Conservation (phyloP, 768 basidiomycete species). For the Mrakia hoshinonis region DNA sequence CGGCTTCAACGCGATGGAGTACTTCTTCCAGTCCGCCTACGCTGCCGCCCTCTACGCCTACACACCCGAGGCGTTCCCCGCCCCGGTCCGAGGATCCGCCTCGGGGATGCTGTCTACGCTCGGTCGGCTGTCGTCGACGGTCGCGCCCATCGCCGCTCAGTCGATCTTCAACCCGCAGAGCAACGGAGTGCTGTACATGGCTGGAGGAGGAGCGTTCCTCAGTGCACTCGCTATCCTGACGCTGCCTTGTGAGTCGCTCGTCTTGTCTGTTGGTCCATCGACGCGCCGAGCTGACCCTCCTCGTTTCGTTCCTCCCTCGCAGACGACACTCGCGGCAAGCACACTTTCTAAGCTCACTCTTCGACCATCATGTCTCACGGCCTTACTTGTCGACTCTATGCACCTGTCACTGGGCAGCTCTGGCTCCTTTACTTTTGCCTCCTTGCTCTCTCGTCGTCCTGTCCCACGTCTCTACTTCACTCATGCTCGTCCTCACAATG, state of each 20-base stretch:
- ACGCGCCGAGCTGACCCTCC: slow-evolving; percentile 17
- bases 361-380: no score
- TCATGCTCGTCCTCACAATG: no score
- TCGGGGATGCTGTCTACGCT: slow-evolving; percentile 37
- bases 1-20: slow-evolving; percentile 18
- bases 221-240: not conserved
- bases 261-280: no score
- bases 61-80: slow-evolving; percentile 39
- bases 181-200: slow-evolving; percentile 17
- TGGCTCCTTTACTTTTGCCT: no score
- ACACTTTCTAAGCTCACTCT: slow-evolving; percentile 41
- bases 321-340: slow-evolving; percentile 39
- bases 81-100: slow-evolving; percentile 37
- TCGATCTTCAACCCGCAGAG: slow-evolving; percentile 7
- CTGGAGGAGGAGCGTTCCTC: not conserved
- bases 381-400: no score
- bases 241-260: not conserved
- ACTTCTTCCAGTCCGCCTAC: slow-evolving; percentile 33
- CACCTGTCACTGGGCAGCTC: no score
- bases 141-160: slow-evolving; percentile 39
- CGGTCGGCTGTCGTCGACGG: slow-evolving; percentile 36
- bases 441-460: no score
- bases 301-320: slow-evolving; percentile 35
- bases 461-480: no score
- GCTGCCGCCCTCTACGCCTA: slow-evolving; percentile 41